A percentile compares a stretch with the other conserved stretches of the same genome.
These are phyloP conservation scores for Quaeritorhiza haematococci DNA, from an alignment of 371 early-diverging fungal genomes.

Conservation along the genomic window DNA sequence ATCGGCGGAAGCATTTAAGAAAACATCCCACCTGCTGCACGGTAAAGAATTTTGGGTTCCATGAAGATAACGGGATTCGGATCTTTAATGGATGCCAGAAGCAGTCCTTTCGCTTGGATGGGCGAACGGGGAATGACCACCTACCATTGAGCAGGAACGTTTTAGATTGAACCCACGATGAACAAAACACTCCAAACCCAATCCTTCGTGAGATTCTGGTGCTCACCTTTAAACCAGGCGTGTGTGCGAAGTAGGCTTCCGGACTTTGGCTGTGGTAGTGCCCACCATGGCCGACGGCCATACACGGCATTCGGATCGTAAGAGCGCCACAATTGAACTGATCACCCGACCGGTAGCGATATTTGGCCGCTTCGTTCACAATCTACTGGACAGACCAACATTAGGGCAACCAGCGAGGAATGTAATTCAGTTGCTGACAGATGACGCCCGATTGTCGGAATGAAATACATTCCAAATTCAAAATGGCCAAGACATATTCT, in stretches of 20 bases:
- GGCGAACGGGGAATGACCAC: conserved; percentile 92
- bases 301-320: conserved; percentile 87
- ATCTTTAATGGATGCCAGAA: conserved; percentile 88
- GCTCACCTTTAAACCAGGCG: conserved; percentile 81
- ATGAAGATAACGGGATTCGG: conserved; percentile 92
- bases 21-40: conserved; percentile 74
- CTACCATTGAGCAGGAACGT: conserved; percentile 7
- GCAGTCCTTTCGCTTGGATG: conserved; percentile 93
- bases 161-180: background rate
- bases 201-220: background rate
- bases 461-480: no score
- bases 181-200: background rate
- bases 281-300: conserved; percentile 97
- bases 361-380: conserved; percentile 98
- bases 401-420: background rate
- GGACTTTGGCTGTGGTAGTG: conserved; percentile 95
- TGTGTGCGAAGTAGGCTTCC: conserved; percentile 94
- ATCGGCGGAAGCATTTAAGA: no score
- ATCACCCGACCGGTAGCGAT: conserved; percentile 91
- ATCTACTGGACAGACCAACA: conserved; percentile 34
- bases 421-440: no score
- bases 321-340: conserved; percentile 88
- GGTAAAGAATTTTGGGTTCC: conserved; percentile 95
- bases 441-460: no score
- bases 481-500: no score